Percentiles rank a stretch among this genome's conserved stretches.
Conservation (phyloP, 768 basidiomycete species). For the Podaxis sp. region DNA sequence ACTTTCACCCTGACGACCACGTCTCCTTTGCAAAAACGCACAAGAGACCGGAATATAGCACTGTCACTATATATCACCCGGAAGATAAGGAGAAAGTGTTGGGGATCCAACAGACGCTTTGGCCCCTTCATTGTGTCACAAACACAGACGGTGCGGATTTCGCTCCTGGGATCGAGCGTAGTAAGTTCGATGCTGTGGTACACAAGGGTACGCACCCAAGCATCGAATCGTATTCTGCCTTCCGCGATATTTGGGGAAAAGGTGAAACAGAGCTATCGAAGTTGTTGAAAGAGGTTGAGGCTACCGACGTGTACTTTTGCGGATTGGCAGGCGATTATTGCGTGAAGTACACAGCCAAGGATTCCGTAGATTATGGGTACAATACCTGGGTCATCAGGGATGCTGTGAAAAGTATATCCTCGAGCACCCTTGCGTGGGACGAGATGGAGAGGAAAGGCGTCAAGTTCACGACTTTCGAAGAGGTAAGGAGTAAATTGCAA, state of each 20-base stretch:
- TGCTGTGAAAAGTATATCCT: constrained; percentile 42
- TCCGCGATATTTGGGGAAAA: constrained; percentile 55
- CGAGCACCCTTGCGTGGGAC: constrained; percentile 33
- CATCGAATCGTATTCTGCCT: constrained; percentile 83
- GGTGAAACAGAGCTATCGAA: constrained; percentile 45
- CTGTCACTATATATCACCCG: constrained; percentile 41
- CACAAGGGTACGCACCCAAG: constrained; percentile 54
- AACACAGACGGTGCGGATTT: constrained; percentile 59
- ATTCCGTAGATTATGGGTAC: constrained; percentile 49
- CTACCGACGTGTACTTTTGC: constrained; percentile 60
- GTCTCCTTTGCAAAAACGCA: constrained; percentile 65
- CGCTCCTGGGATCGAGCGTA: constrained; percentile 47
- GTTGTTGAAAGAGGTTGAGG: constrained; percentile 35
- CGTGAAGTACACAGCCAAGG: constrained; percentile 58
- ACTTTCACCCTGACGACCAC: constrained; percentile 60
- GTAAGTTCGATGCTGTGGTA: constrained; percentile 40
- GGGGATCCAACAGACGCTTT: constrained; percentile 55
- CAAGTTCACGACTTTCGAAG: constrained; percentile 22
- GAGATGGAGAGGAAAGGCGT: constrained; percentile 33
- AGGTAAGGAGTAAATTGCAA: constrained; percentile 19
- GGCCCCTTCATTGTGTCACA: constrained; percentile 81
- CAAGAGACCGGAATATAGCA: constrained; percentile 34
- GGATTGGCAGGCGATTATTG: constrained; percentile 82
- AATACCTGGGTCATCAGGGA: constrained; percentile 49
- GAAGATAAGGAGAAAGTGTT: constrained; percentile 28